A percentile compares a stretch with the other conserved stretches of the same genome.
Evolutionary conservation across 2,329 filamentous ascomycete species (phyloP).

Genomic region (Fusarium luffae): DNA sequence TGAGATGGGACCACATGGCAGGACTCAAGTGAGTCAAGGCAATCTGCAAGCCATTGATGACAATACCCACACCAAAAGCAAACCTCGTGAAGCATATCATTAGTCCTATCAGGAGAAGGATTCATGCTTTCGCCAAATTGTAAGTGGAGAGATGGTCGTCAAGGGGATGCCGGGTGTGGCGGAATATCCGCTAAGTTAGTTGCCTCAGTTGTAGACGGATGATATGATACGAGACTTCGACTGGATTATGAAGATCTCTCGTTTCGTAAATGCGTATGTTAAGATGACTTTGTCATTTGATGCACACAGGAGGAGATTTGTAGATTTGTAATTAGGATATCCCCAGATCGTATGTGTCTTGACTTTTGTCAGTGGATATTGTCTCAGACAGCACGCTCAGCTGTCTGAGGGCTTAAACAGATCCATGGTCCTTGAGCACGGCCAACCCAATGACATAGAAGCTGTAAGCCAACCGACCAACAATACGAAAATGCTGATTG

Average conservation of each 20-base stretch:
- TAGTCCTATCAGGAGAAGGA: conserved; percentile 10
- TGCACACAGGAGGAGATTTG: not conserved
- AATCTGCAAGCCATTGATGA: conserved; percentile 31
- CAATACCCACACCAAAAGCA: conserved; percentile 26
- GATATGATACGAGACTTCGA: conserved; percentile 21
- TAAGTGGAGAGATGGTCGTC: conserved; percentile 4
- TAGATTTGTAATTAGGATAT: conserved; percentile 13
- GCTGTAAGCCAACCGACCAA: conserved; percentile 10
- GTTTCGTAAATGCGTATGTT: not conserved
- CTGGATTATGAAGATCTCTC: not conserved
- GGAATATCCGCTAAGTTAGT: conserved; percentile 1
- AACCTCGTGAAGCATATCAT: not conserved
- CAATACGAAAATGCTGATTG: conserved; percentile 32
- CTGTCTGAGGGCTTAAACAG: conserved; percentile 16
- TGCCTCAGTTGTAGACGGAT: conserved; percentile 13
- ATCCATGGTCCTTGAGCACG: conserved; percentile 15
- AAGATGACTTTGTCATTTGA: not conserved
- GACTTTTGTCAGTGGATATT: not conserved
- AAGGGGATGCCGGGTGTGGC: conserved; percentile 7
- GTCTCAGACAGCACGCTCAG: not conserved
- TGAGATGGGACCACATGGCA: conserved; percentile 28
- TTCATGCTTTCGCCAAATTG: not conserved
- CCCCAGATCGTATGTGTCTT: not conserved
- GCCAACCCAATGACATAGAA: conserved; percentile 20
- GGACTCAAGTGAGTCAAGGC: conserved; percentile 24